Evolutionary conservation across 495 filamentous ascomycete genomes (phyloP), one percentile per base, ranked within the genome.

Genomic region (Bombardia bombarda): DNA sequence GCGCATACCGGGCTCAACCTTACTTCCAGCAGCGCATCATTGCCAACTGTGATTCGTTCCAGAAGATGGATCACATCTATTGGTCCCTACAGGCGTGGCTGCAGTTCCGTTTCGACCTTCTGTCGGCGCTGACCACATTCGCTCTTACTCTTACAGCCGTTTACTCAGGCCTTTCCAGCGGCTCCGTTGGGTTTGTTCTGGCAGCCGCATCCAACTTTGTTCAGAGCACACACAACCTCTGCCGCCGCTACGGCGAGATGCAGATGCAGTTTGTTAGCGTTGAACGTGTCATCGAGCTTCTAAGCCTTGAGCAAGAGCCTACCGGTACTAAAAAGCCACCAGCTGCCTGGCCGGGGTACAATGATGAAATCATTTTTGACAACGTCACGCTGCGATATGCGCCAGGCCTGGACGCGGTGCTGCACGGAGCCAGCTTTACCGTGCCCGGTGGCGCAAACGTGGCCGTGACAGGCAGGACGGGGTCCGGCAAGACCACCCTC

Each of bases 41-140:
- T 32, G 68, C 69, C 3, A 84, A 84, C 16, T 83, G 83, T 0
- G 87, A 93, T 59, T 74, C 74, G 3, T 93, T 93, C 60, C 86
- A 90, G 59, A 87, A 86, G 49, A 89, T 90, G 83, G 87, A 93
- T 54, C 87, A 93, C 60, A 88, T 93, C 63, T 93, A 89, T 64
- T 93, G 87, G 86, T 83, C 76, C 36, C 67, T 90, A 6, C 86
- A 90, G 52, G 74, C 77, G 20, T 93, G 87, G 87, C 69, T 93
- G 7, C 79, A 77, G 54, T 87, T 80, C 51, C 82, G 87, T 23
- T 90, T 87, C 49, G 83, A 87, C 55, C 55, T 68, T 31, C 60
- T 90, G 10, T 86, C 84, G 1, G 82, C 80, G 0, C 48, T 70
- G 16, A 84, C 85, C 9, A 86, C 82, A 0, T 86, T 90, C 43